A percentile compares a stretch with the other conserved stretches of the same genome.
Evolutionary conservation across 2,329 filamentous ascomycete genomes (phyloP).

Genomic region (Knufia fluminis): DNA sequence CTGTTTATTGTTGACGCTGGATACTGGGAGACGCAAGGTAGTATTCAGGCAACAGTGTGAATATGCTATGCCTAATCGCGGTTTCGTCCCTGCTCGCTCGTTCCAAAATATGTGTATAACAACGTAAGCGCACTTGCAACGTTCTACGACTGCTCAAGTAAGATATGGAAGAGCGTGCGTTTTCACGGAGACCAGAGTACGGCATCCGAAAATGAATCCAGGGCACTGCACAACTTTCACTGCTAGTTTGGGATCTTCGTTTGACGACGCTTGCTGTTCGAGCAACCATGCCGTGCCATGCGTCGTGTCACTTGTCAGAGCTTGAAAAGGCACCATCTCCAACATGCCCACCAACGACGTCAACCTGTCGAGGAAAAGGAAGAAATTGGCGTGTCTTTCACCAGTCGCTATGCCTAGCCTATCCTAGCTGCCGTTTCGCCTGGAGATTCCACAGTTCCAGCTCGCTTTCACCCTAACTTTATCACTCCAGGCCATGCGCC

Average conservation of each 20-base stretch:
- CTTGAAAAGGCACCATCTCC: background rate
- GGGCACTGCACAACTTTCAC: too few relatives aligned
- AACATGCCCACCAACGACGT: background rate
- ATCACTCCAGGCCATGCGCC: too few relatives aligned
- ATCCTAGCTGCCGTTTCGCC: background rate
- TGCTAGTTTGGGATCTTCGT: background rate
- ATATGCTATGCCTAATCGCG: too few relatives aligned
- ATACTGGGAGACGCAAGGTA: too few relatives aligned
- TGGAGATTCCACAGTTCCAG: too few relatives aligned
- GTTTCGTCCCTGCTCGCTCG: too few relatives aligned
- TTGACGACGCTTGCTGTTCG: background rate
- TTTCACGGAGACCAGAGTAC: background rate
- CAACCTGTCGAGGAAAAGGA: background rate
- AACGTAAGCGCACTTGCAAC: background rate
- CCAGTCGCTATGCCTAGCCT: background rate
- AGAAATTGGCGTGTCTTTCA: background rate
- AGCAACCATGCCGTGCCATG: background rate
- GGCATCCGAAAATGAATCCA: background rate
- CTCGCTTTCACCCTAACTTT: too few relatives aligned
- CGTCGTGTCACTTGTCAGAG: background rate
- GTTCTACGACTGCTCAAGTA: background rate
- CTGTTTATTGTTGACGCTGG: background rate
- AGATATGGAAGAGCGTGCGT: background rate
- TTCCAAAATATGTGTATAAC: background rate
- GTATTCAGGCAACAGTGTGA: too few relatives aligned